These are phyloP conservation scores for Gastrolobium villosum DNA, from an alignment of 306 rosid species.

Conservation along the genomic window DNA sequence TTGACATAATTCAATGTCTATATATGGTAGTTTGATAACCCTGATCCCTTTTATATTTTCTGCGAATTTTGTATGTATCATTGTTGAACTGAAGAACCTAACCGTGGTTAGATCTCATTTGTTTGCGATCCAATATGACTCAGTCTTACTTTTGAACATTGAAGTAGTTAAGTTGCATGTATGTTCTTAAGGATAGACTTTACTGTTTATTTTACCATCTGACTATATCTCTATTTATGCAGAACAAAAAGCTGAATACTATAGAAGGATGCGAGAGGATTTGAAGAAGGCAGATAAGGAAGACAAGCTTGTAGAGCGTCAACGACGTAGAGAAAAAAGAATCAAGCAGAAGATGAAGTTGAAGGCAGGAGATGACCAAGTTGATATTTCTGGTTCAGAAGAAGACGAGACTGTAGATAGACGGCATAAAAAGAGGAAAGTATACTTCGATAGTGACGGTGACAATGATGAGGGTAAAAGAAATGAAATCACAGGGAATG, in stretches of 20 bases:
- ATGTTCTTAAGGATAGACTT: not conserved
- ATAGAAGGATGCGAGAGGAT: slow-evolving; percentile 80
- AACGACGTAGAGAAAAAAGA: slow-evolving; percentile 76
- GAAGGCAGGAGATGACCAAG: slow-evolving; percentile 62
- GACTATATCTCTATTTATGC: slow-evolving; percentile 38
- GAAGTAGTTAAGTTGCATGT: not conserved
- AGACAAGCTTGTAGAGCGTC: slow-evolving; percentile 72
- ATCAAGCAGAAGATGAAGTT: slow-evolving; percentile 74
- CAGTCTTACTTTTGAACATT: not conserved
- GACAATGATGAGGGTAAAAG: slow-evolving; percentile 66
- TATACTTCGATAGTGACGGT: slow-evolving; percentile 64
- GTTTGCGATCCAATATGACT: not conserved
- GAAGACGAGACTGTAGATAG: slow-evolving; percentile 51
- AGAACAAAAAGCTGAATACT: slow-evolving; percentile 77
- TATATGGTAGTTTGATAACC: slow-evolving; percentile 5
- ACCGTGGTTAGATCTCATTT: not conserved
- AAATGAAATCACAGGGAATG: slow-evolving; percentile 47
- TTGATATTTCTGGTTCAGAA: slow-evolving; percentile 63
- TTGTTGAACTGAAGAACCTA: slow-evolving; percentile 32
- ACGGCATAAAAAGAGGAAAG: slow-evolving; percentile 64
- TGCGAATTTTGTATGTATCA: slow-evolving; percentile 15
- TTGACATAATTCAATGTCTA: not conserved
- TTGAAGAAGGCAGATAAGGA: slow-evolving; percentile 81
- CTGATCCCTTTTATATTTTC: not conserved
- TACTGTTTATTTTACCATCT: slow-evolving; percentile 27